Evolutionary conservation across 331 rosid species (phyloP).

Genomic region (Phaseolus coccineus): DNA sequence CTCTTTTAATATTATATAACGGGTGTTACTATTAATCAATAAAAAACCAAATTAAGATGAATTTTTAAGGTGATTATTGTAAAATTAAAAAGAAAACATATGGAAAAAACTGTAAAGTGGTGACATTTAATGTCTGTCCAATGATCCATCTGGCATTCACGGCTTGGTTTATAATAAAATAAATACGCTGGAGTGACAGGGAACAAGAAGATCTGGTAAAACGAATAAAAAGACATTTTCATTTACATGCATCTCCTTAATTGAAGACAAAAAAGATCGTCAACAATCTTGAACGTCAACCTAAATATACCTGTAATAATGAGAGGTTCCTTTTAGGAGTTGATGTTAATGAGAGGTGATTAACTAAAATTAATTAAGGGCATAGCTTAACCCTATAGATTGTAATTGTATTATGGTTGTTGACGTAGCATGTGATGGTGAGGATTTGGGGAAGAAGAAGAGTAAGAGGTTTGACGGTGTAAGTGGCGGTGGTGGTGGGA

Average conservation of each 20-base stretch:
- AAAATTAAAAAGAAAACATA: too few species aligned
- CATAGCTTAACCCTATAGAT: constrained; percentile 41
- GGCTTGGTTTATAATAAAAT: constrained; percentile 35
- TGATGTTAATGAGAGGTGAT: constrained; percentile 44
- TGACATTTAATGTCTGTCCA: neutral
- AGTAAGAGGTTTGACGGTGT: constrained; percentile 20
- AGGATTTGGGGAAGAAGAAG: constrained; percentile 50
- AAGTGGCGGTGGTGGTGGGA: constrained; percentile 58
- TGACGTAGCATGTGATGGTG: constrained; percentile 73
- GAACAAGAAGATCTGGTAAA: constrained; percentile 55
- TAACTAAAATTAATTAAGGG: constrained; percentile 35
- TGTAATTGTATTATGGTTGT: constrained; percentile 42
- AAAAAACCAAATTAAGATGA: too few species aligned
- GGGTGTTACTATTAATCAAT: neutral
- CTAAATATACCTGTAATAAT: constrained; percentile 28
- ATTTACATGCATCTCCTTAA: constrained; percentile 50
- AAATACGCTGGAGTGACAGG: constrained; percentile 59
- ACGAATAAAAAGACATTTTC: constrained; percentile 45
- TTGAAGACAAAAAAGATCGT: constrained; percentile 53
- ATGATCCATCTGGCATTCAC: constrained; percentile 35
- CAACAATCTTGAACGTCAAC: constrained; percentile 48
- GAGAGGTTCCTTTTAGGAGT: constrained; percentile 28
- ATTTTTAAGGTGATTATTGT: too few species aligned
- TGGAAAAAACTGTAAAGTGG: too few species aligned
- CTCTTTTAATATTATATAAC: neutral